These are phyloP conservation scores for Cocos nucifera DNA, from an alignment of 176 grass and related monocot genomes.

Conservation along the genomic window DNA sequence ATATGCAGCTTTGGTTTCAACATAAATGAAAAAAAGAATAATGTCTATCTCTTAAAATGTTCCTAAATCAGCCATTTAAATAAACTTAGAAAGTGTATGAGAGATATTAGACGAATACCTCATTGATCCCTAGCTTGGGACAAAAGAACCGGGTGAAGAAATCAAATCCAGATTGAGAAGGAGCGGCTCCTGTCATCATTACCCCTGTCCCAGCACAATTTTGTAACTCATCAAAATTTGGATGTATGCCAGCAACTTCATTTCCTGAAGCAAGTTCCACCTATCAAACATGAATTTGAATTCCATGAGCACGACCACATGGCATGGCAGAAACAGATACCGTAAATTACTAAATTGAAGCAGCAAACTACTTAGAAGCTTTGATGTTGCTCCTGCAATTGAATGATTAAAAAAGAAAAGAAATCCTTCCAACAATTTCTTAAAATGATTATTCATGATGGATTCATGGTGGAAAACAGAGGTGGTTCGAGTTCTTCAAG, in stretches of 20 bases:
- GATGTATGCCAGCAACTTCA: slow-evolving; percentile 42
- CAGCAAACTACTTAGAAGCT: too few relatives aligned
- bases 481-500: too few relatives aligned
- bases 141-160: slow-evolving; percentile 56
- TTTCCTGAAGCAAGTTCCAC: slow-evolving; percentile 69
- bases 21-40: too few relatives aligned
- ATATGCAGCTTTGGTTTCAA: too few relatives aligned
- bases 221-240: slow-evolving; percentile 45
- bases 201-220: slow-evolving; percentile 37
- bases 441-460: too few relatives aligned
- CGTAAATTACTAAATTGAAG: too few relatives aligned
- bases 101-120: slow-evolving; percentile 31
- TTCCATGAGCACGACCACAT: neutral
- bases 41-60: too few relatives aligned
- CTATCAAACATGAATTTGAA: slow-evolving; percentile 25
- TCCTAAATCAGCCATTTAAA: too few relatives aligned
- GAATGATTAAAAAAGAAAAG: too few relatives aligned
- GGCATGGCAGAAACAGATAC: neutral
- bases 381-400: too few relatives aligned
- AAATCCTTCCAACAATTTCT: too few relatives aligned
- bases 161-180: slow-evolving; percentile 59
- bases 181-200: slow-evolving; percentile 51
- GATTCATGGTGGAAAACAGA: too few relatives aligned
- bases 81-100: neutral
- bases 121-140: slow-evolving; percentile 45